phyloP scores from a whole-genome alignment of 257 asterid genomes.

The Lantana camara region DNA sequence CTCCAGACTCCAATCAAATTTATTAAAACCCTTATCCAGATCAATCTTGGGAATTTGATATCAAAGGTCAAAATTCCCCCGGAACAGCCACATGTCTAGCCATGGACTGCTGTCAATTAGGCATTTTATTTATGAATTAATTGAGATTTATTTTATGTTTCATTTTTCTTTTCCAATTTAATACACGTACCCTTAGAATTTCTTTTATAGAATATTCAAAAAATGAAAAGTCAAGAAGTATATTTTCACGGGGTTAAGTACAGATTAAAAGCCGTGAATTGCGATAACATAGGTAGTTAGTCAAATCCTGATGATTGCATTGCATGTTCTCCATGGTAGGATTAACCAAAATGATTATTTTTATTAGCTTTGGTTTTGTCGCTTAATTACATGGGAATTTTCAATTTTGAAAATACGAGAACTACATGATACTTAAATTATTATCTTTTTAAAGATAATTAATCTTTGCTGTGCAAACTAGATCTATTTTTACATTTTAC shows the following conservation, averaged over 20 bases:
- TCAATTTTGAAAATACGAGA: no score
- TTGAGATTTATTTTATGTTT: not conserved
- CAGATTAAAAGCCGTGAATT: not conserved
- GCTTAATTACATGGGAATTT: no score
- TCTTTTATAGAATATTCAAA: not conserved
- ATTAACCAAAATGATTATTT: no score
- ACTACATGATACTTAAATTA: no score
- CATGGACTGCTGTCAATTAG: not conserved
- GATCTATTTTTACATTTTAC: no score
- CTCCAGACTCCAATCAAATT: not conserved
- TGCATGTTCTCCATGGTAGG: conserved; percentile 1
- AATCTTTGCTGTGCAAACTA: no score
- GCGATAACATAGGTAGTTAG: not conserved
- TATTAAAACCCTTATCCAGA: not conserved
- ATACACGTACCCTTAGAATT: not conserved
- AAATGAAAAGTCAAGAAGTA: not conserved
- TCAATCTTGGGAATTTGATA: not conserved
- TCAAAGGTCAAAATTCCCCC: not conserved
- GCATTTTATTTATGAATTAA: not conserved
- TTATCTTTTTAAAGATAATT: no score
- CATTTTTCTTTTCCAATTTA: not conserved
- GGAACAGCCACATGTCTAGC: not conserved
- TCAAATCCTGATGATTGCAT: not conserved
- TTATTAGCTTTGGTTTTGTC: no score
- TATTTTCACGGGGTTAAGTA: not conserved